Evolutionary conservation across 306 rosid species (phyloP), one percentile per base, ranked within the genome.

Genomic region (Sindora glabra): DNA sequence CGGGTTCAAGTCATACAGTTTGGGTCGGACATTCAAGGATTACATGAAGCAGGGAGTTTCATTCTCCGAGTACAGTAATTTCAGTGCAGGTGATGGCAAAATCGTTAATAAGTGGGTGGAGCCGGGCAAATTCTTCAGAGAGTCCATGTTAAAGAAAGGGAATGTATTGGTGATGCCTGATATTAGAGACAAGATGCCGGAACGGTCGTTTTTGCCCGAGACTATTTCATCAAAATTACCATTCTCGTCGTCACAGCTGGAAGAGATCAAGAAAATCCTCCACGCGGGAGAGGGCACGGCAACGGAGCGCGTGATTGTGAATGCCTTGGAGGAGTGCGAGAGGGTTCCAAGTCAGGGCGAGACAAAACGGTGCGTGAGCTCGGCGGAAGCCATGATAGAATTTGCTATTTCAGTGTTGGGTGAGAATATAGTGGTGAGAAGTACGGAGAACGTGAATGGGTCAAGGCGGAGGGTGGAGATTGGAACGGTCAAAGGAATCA

Each of bases 51-150:
- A 55, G 17, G 92, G 86, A 18, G 83, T 71, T 19, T 56, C 84
- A 17, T 91, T 88, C 50, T 56, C 80, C 0, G 81, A 30, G 4
- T 88, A 91, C 42, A 74, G 10, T 9, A 83, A 85, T 51, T 61
- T 78, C 60, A 85, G 71, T 5, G 1, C 29, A 5, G 8, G 1
- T 2, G 0, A 68, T 76, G 92, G 86, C 67, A 81, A 5, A 29
- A 0, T 18, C 1, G 96, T 71, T 3, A 91, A 74, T 68, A 78
- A 27, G 10, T 10, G 52, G 48, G 85, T 91, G 0, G 95, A 88
- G 19, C 58, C 34, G 64, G 98, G 96, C 22, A 88, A 83, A 5
- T 91, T 85, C 40, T 91, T 91, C 22, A 78, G 98, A 25, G 98
- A 91, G 54, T 67, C 65, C 0, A 62, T 41, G 47, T 18, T 91